Evolutionary conservation across 2,329 filamentous ascomycete genomes (phyloP).

Genomic region (Sporothrix euskadiensis): DNA sequence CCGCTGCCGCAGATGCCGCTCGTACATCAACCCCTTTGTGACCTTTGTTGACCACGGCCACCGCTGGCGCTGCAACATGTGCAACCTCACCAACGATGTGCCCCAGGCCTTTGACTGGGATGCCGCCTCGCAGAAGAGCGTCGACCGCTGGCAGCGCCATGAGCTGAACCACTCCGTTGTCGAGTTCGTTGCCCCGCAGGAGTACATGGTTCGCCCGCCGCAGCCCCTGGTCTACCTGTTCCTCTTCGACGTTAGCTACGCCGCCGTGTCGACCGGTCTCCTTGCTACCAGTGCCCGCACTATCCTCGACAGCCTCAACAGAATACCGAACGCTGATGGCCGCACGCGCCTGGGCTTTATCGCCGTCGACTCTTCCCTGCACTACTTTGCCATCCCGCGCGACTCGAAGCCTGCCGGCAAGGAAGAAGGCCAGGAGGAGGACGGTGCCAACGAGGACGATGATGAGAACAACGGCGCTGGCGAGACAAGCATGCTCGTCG

Average conservation of each 20-base stretch:
- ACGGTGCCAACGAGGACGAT: constrained; percentile 50
- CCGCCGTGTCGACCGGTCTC: constrained; percentile 84
- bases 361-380: constrained; percentile 88
- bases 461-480: constrained; percentile 64
- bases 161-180: constrained; percentile 97
- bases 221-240: constrained; percentile 95
- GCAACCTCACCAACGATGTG: constrained; percentile 96
- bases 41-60: constrained; percentile 96
- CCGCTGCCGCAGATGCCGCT: constrained; percentile 89
- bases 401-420: constrained; percentile 30
- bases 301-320: constrained; percentile 89
- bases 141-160: constrained; percentile 87
- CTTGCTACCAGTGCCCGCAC: constrained; percentile 89
- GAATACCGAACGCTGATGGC: constrained; percentile 97
- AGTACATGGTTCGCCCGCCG: constrained; percentile 98
- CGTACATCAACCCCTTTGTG: constrained; percentile 97
- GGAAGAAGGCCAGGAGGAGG: constrained; percentile 39
- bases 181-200: constrained; percentile 95
- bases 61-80: constrained; percentile 99
- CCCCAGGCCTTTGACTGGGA: constrained; percentile 99
- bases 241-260: constrained; percentile 90
- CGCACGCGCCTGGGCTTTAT: constrained; percentile 92
- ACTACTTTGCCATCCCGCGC: constrained; percentile 87
- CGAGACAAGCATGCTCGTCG: constrained; percentile 87
- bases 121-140: constrained; percentile 81